These are phyloP conservation scores for Raddia distichophylla DNA, from an alignment of 176 grass and related monocot genomes.

Conservation along the genomic window DNA sequence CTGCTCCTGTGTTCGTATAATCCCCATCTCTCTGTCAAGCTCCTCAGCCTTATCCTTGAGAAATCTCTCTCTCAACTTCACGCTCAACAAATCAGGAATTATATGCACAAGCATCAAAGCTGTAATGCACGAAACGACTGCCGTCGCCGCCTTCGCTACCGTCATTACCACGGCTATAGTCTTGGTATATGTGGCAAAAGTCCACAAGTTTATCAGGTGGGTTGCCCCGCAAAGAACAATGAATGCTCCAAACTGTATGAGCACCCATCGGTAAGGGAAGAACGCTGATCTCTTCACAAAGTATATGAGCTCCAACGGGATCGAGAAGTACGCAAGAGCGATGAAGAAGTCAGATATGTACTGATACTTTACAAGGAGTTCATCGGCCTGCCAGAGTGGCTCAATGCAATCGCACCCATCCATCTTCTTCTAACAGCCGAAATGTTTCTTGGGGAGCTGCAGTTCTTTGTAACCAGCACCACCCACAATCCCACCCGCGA, in stretches of 20 bases:
- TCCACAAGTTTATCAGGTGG: slow-evolving; percentile 85
- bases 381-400: slow-evolving; percentile 74
- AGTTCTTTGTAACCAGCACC: slow-evolving; percentile 34
- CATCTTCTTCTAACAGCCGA: slow-evolving; percentile 51
- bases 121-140: slow-evolving; percentile 83
- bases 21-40: slow-evolving; percentile 84
- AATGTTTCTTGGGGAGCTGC: neutral
- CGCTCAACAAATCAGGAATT: slow-evolving; percentile 80
- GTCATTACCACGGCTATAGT: slow-evolving; percentile 67
- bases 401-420: slow-evolving; percentile 88
- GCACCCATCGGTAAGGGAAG: slow-evolving; percentile 83
- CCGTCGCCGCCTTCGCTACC: slow-evolving; percentile 62
- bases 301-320: slow-evolving; percentile 94
- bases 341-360: slow-evolving; percentile 94
- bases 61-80: slow-evolving; percentile 78
- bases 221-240: slow-evolving; percentile 90
- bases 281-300: slow-evolving; percentile 78
- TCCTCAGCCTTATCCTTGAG: slow-evolving; percentile 75
- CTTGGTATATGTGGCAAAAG: slow-evolving; percentile 62
- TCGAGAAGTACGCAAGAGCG: slow-evolving; percentile 87
- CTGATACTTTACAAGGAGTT: slow-evolving; percentile 94
- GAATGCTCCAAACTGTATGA: slow-evolving; percentile 90
- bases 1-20: slow-evolving; percentile 77
- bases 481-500: slow-evolving; percentile 29
- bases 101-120: slow-evolving; percentile 87